phyloP scores from a whole-genome alignment of 2,329 filamentous ascomycete genomes.

The Colletotrichum kahawae region DNA sequence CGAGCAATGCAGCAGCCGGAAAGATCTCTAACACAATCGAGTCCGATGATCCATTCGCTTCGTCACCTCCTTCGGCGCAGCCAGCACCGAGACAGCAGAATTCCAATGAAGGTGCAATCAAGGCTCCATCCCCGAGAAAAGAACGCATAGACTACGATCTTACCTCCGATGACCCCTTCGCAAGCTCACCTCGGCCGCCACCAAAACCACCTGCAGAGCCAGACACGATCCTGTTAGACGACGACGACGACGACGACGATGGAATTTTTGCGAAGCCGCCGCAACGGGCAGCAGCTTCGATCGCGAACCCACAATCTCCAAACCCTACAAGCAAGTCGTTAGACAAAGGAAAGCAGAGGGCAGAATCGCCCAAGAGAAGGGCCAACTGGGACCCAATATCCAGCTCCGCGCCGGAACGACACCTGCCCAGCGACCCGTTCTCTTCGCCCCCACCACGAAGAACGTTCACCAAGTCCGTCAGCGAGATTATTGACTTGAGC shows the following conservation, averaged over 20 bases:
- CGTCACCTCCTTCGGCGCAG: constrained; percentile 24
- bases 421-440: neutral
- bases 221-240: neutral
- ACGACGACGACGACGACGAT: neutral
- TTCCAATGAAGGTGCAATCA: constrained; percentile 25
- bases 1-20: neutral
- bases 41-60: constrained; percentile 25
- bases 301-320: neutral
- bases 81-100: constrained; percentile 16
- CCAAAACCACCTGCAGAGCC: neutral
- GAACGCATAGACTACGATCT: neutral
- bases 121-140: neutral
- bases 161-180: constrained; percentile 25
- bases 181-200: constrained; percentile 24
- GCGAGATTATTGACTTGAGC: constrained; percentile 40
- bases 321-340: neutral
- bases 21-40: neutral
- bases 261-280: neutral
- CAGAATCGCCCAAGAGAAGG: constrained; percentile 26
- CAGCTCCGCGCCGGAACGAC: constrained; percentile 53
- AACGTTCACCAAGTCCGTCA: neutral
- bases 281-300: neutral
- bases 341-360: constrained; percentile 6
- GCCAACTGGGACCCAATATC: constrained; percentile 56
- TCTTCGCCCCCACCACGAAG: constrained; percentile 3